Percentiles rank a stretch among this genome's conserved stretches.
These are phyloP conservation scores for Talaromyces ruber DNA, from an alignment of 495 filamentous ascomycete genomes.

Conservation along the genomic window DNA sequence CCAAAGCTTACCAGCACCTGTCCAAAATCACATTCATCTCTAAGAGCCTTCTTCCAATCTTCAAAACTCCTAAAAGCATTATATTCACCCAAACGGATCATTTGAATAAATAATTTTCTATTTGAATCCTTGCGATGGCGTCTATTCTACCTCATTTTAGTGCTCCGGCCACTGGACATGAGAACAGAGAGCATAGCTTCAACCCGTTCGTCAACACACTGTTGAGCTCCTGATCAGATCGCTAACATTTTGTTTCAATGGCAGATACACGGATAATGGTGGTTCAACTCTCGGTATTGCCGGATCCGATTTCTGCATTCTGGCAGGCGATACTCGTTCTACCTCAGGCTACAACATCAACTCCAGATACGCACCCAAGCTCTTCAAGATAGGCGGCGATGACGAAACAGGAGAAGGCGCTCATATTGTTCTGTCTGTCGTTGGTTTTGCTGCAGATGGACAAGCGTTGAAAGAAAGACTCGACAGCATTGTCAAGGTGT, in stretches of 20 bases:
- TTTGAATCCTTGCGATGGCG: slow-evolving; percentile 24
- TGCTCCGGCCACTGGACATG: slow-evolving; percentile 46
- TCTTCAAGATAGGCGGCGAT: slow-evolving; percentile 91
- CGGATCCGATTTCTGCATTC: slow-evolving; percentile 85
- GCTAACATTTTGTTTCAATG: slow-evolving; percentile 12
- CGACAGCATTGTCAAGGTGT: slow-evolving; percentile 91
- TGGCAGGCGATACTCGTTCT: slow-evolving; percentile 92
- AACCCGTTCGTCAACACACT: slow-evolving; percentile 62
- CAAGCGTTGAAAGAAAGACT: slow-evolving; percentile 82
- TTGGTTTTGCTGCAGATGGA: slow-evolving; percentile 92
- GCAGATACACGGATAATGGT: slow-evolving; percentile 95
- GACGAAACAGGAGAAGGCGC: slow-evolving; percentile 75
- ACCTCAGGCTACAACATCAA: slow-evolving; percentile 98
- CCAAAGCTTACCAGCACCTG: slow-evolving; percentile 9
- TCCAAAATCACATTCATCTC: slow-evolving; percentile 6
- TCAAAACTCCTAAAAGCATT: not conserved
- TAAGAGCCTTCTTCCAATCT: slow-evolving; percentile 1
- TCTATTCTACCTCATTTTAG: slow-evolving; percentile 42
- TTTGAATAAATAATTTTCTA: not conserved
- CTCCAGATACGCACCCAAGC: slow-evolving; percentile 84
- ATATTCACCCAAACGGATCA: not conserved
- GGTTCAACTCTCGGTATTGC: slow-evolving; percentile 93
- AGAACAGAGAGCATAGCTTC: slow-evolving; percentile 69
- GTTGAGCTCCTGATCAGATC: not conserved
- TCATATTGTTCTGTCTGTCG: slow-evolving; percentile 81